Evolutionary conservation across 129 eudicot species (phyloP).

Genomic region (Arctium minus): DNA sequence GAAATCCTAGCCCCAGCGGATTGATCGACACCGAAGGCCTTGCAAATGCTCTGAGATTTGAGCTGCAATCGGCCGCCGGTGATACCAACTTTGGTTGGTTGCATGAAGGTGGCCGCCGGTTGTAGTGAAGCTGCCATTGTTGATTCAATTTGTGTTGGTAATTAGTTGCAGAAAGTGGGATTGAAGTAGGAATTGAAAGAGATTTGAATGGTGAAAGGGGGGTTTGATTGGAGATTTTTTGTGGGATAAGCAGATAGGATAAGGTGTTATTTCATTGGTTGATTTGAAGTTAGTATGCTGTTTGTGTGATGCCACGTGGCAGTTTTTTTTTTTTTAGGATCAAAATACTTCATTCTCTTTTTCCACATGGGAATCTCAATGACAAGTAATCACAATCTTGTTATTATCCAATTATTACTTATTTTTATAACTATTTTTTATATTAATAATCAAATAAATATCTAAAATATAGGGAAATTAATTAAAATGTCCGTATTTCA

Average conservation of each 20-base stretch:
- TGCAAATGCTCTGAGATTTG: constrained; percentile 53
- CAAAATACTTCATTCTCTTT: constrained; percentile 24
- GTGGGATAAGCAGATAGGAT: constrained; percentile 76
- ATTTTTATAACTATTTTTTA: too few relatives aligned
- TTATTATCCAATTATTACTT: neutral
- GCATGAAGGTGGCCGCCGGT: constrained; percentile 76
- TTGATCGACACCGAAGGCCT: constrained; percentile 60
- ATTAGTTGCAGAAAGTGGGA: constrained; percentile 31
- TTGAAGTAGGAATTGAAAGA: constrained; percentile 27
- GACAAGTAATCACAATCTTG: constrained; percentile 3
- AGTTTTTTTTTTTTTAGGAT: constrained; percentile 18
- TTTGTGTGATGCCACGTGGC: constrained; percentile 48
- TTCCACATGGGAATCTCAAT: constrained; percentile 6
- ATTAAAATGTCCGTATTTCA: too few relatives aligned
- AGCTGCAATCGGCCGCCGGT: constrained; percentile 36
- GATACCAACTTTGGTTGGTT: constrained; percentile 54
- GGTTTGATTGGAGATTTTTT: constrained; percentile 24
- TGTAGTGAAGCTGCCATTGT: constrained; percentile 76
- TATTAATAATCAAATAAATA: too few relatives aligned
- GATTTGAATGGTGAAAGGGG: constrained; percentile 40
- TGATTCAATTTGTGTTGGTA: neutral
- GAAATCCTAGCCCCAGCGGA: constrained; percentile 44
- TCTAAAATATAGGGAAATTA: too few relatives aligned
- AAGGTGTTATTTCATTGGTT: constrained; percentile 65
- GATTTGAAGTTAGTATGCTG: constrained; percentile 13